phyloP scores from a whole-genome alignment of 164 flowering plant genomes.

The Magnolia kwangsiensis region DNA sequence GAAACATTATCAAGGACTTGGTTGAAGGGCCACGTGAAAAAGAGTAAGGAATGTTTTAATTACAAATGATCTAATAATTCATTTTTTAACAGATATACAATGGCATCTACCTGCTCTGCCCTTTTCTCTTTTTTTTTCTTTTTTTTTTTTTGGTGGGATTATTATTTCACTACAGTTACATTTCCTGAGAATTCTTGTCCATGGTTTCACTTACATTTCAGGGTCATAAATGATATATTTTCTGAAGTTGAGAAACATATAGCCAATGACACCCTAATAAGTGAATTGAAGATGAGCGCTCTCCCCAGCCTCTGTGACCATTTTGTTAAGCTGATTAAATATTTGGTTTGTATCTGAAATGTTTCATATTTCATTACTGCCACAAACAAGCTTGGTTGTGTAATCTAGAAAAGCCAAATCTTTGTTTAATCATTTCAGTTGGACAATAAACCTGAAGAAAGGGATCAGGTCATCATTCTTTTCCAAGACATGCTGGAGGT shows the following conservation, averaged over 20 bases:
- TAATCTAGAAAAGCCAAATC: not conserved
- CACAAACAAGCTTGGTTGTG: not conserved
- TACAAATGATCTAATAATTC: not conserved
- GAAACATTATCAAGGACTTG: constrained; percentile 53
- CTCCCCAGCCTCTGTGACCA: constrained; percentile 76
- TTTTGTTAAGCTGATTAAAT: constrained; percentile 65
- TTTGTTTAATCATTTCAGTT: constrained; percentile 35
- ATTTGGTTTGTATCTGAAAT: constrained; percentile 45
- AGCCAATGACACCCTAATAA: constrained; percentile 40
- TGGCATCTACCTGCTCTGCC: too few relatives aligned
- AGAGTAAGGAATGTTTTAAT: constrained; percentile 36
- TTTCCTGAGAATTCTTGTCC: constrained; percentile 1
- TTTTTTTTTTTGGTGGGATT: too few relatives aligned
- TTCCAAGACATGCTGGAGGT: constrained; percentile 98
- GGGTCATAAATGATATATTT: constrained; percentile 68
- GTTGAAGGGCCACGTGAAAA: constrained; percentile 64
- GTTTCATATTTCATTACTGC: not conserved
- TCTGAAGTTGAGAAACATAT: constrained; percentile 65
- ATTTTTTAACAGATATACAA: not conserved
- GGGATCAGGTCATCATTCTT: constrained; percentile 69
- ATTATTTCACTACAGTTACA: not conserved
- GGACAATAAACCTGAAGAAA: constrained; percentile 58
- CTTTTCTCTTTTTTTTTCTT: too few relatives aligned
- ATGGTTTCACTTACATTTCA: constrained; percentile 23
- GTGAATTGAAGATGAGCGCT: constrained; percentile 65